A percentile compares a stretch with the other conserved stretches of the same genome.
These are phyloP conservation scores for Ganoderma boninense DNA, from an alignment of 1,284 basidiomycete species.

Conservation along the genomic window DNA sequence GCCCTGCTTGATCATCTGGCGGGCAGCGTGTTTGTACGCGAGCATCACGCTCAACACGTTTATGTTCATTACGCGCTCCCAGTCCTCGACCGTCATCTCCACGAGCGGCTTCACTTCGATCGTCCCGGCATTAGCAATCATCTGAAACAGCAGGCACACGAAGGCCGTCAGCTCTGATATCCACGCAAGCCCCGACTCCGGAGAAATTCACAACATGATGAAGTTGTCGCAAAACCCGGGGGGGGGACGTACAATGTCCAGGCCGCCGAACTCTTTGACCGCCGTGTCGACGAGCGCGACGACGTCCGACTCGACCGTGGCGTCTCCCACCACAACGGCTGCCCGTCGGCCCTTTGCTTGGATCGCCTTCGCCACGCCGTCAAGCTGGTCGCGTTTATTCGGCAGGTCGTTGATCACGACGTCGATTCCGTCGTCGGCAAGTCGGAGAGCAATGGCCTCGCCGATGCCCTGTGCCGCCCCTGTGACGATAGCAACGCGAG, in stretches of 20 bases:
- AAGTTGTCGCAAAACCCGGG: conserved; percentile 1
- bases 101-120: conserved; percentile 22
- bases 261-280: conserved; percentile 37
- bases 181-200: neutral
- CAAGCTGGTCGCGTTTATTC: conserved; percentile 38
- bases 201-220: neutral
- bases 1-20: conserved; percentile 39
- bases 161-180: neutral
- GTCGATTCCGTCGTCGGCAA: conserved; percentile 52
- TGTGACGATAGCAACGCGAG: conserved; percentile 46
- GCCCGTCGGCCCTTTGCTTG: conserved; percentile 40
- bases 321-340: conserved; percentile 42
- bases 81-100: conserved; percentile 30
- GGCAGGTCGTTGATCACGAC: conserved; percentile 49
- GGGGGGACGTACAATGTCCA: conserved; percentile 34
- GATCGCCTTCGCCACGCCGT: conserved; percentile 43
- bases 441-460: conserved; percentile 48
- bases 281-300: conserved; percentile 43
- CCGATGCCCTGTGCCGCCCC: conserved; percentile 52
- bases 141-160: conserved; percentile 27
- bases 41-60: conserved; percentile 42
- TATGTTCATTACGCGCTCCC: conserved; percentile 36
- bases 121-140: conserved; percentile 43
- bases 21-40: conserved; percentile 43
- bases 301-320: conserved; percentile 48